Evolutionary conservation across 257 asterid genomes (phyloP).

Genomic region (Plectranthus barbatus): DNA sequence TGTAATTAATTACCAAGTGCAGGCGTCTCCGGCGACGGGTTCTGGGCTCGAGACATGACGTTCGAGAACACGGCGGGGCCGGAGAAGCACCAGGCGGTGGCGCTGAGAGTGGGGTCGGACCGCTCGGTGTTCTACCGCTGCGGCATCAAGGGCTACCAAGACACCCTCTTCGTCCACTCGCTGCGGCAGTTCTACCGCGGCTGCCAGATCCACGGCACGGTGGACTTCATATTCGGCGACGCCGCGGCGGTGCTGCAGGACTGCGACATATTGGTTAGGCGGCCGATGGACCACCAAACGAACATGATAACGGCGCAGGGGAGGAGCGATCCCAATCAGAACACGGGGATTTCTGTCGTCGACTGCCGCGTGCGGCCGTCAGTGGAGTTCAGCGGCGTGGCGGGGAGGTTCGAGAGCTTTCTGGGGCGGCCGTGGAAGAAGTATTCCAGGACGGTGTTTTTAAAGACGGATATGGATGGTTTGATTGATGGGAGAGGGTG

Average conservation of each 20-base stretch:
- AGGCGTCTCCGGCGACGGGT: constrained; percentile 58
- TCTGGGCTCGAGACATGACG: constrained; percentile 77
- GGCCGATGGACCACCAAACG: constrained; percentile 47
- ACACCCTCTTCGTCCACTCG: constrained; percentile 49
- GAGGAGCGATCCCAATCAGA: too few species aligned
- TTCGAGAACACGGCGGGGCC: constrained; percentile 71
- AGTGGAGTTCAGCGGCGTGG: constrained; percentile 17
- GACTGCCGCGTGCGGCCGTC: constrained; percentile 42
- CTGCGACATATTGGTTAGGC: constrained; percentile 42
- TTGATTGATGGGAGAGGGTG: too few species aligned
- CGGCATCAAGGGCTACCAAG: too few species aligned
- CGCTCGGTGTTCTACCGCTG: constrained; percentile 49
- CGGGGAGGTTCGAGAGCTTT: constrained; percentile 32
- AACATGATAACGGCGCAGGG: constrained; percentile 70
- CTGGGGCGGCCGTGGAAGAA: too few species aligned
- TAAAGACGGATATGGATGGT: constrained; percentile 51
- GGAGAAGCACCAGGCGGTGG: constrained; percentile 60
- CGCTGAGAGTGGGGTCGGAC: constrained; percentile 45
- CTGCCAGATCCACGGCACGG: constrained; percentile 54
- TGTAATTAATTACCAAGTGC: too few species aligned
- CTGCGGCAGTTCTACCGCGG: constrained; percentile 62
- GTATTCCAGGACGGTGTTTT: constrained; percentile 47
- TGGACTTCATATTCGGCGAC: constrained; percentile 66
- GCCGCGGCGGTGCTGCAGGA: constrained; percentile 53
- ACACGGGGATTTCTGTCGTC: constrained; percentile 51